A percentile compares a stretch with the other conserved stretches of the same genome.
phyloP scores from a whole-genome alignment of 192 early-diverging fungal species.

The Coemansia sp. region DNA sequence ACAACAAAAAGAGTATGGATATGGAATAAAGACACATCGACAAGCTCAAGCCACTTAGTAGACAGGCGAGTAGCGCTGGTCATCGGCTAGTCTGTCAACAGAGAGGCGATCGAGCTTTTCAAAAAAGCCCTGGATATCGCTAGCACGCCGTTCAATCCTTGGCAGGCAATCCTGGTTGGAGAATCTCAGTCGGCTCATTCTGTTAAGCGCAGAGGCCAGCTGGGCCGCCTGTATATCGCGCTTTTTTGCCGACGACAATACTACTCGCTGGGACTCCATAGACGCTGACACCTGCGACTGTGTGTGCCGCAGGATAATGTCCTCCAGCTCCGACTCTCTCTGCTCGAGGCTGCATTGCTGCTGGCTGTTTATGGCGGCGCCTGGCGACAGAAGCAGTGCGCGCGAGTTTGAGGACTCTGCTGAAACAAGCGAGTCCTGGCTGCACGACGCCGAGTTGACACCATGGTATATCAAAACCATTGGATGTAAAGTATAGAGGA shows the following conservation, averaged over 20 bases:
- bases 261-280: conserved; percentile 37
- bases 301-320: conserved; percentile 23
- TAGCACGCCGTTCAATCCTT: conserved; percentile 19
- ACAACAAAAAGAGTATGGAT: not conserved
- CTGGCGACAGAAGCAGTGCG: conserved; percentile 20
- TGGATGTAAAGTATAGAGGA: not conserved
- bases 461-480: not conserved
- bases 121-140: conserved; percentile 45
- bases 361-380: not conserved
- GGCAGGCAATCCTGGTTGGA: conserved; percentile 40
- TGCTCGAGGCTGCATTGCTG: conserved; percentile 8
- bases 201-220: conserved; percentile 28
- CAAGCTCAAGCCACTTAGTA: not conserved
- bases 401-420: conserved; percentile 37
- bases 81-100: conserved; percentile 24
- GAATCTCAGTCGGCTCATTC: conserved; percentile 45
- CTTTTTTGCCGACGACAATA: conserved; percentile 25
- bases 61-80: conserved; percentile 28
- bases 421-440: conserved; percentile 30
- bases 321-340: conserved; percentile 22
- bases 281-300: conserved; percentile 8
- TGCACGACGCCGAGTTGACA: conserved; percentile 20
- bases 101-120: conserved; percentile 26
- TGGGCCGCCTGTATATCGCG: conserved; percentile 45
- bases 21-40: not conserved